Evolutionary conservation across 768 basidiomycete genomes (phyloP).

Genomic region (Holtermanniella nyarrowii): DNA sequence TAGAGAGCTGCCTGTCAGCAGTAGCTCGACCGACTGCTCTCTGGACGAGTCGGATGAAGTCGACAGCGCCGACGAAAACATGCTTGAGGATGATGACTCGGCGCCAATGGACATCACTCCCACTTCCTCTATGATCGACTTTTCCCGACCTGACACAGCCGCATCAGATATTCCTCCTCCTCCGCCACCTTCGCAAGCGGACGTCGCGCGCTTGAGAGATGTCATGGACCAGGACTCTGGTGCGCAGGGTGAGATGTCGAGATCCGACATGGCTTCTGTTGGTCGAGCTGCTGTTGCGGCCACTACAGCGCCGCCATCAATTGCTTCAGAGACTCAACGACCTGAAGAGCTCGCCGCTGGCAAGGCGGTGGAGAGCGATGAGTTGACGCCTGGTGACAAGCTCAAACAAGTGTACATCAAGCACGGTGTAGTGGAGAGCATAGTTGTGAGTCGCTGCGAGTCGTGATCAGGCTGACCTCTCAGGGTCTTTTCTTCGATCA

Average conservation of each 20-base stretch:
- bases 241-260: not conserved
- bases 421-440: conserved; percentile 57
- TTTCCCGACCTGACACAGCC: not conserved
- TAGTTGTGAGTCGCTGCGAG: conserved; percentile 54
- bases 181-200: conserved; percentile 29
- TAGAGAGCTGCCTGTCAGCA: conserved; percentile 39
- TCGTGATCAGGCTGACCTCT: not conserved
- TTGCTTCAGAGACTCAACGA: conserved; percentile 7
- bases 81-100: conserved; percentile 22
- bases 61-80: conserved; percentile 16
- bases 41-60: conserved; percentile 25
- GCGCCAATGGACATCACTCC: conserved; percentile 2
- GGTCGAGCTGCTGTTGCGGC: conserved; percentile 29
- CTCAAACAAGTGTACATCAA: conserved; percentile 72
- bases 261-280: conserved; percentile 24
- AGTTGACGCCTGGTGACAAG: conserved; percentile 52
- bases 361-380: conserved; percentile 1
- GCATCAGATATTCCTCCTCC: conserved; percentile 5
- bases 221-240: conserved; percentile 24
- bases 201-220: conserved; percentile 23
- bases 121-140: not conserved
- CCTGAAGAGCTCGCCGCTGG: not conserved
- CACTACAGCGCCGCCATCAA: conserved; percentile 21
- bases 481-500: conserved; percentile 92
- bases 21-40: conserved; percentile 38